Percentiles rank a stretch among this genome's conserved stretches.
phyloP scores from a whole-genome alignment of 1,139 yeast genomes.

The Pneumocystis wakefieldiae region DNA sequence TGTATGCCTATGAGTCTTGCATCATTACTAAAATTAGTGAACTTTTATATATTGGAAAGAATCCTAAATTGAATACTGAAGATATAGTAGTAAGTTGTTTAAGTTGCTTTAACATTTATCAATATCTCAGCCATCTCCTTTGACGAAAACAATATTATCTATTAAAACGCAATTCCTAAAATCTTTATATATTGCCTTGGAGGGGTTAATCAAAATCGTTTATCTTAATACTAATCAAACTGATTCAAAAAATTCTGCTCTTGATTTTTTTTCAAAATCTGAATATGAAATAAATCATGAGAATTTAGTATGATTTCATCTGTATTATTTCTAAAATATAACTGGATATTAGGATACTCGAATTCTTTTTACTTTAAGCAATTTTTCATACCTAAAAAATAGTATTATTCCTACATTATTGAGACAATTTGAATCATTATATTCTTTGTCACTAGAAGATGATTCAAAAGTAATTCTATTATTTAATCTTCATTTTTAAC shows the following conservation, averaged over 20 bases:
- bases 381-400: constrained; percentile 35
- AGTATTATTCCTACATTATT: constrained; percentile 35
- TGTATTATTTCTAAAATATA: constrained; percentile 16
- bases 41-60: not conserved
- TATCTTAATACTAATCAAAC: constrained; percentile 7
- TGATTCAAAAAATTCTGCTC: not conserved
- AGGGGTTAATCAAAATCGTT: constrained; percentile 17
- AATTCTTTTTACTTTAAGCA: constrained; percentile 26
- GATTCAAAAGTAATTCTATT: not conserved
- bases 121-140: constrained; percentile 28
- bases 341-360: constrained; percentile 7
- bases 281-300: not conserved
- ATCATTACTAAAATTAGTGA: constrained; percentile 10
- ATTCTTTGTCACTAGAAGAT: constrained; percentile 25
- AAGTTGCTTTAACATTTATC: constrained; percentile 15
- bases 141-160: constrained; percentile 31
- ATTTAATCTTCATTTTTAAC: constrained; percentile 25
- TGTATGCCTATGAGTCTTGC: constrained; percentile 7
- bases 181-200: constrained; percentile 24
- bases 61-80: not conserved
- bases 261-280: not conserved
- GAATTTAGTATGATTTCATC: constrained; percentile 16
- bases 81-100: not conserved
- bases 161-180: constrained; percentile 30
- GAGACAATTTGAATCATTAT: constrained; percentile 34